Conservation (phyloP, 2,329 filamentous ascomycete species). For the Rutstroemia sydowiana region DNA sequence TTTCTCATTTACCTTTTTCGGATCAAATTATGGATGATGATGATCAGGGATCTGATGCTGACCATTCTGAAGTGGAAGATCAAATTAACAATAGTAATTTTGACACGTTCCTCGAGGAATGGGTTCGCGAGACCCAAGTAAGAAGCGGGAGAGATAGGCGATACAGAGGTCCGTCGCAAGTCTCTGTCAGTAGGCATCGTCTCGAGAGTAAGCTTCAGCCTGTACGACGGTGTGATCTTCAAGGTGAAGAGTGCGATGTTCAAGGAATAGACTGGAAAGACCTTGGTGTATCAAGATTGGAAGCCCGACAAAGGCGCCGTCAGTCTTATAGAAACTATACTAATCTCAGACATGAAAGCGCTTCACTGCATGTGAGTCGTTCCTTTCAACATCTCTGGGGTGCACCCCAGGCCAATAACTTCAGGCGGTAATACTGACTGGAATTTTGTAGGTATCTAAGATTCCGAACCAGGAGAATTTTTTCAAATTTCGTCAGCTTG, state of each 20-base stretch:
- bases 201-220: slow-evolving; percentile 16
- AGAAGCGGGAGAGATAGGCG: slow-evolving; percentile 4
- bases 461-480: slow-evolving; percentile 33
- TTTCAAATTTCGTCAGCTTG: slow-evolving; percentile 52
- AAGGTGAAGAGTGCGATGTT: slow-evolving; percentile 49
- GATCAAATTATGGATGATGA: slow-evolving; percentile 14
- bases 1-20: slow-evolving; percentile 9
- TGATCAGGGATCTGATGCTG: slow-evolving; percentile 21
- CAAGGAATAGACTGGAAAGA: slow-evolving; percentile 53
- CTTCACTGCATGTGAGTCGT: slow-evolving; percentile 41
- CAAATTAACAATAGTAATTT: slow-evolving; percentile 42
- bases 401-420: too few relatives aligned
- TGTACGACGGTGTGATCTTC: slow-evolving; percentile 39
- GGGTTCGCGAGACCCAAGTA: slow-evolving; percentile 29
- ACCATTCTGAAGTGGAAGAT: slow-evolving; percentile 27
- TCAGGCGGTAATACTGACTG: neutral
- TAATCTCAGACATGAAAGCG: slow-evolving; percentile 38
- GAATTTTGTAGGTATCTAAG: slow-evolving; percentile 14
- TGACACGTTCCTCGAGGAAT: slow-evolving; percentile 43
- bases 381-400: neutral
- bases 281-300: slow-evolving; percentile 42
- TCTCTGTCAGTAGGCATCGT: slow-evolving; percentile 16
- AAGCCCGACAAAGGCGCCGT: slow-evolving; percentile 41
- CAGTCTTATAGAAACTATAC: slow-evolving; percentile 51
- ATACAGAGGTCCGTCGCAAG: slow-evolving; percentile 14